Evolutionary conservation across 2,329 filamentous ascomycete species (phyloP), one percentile per base, ranked within the genome.

Genomic region (Diaporthe capsici): DNA sequence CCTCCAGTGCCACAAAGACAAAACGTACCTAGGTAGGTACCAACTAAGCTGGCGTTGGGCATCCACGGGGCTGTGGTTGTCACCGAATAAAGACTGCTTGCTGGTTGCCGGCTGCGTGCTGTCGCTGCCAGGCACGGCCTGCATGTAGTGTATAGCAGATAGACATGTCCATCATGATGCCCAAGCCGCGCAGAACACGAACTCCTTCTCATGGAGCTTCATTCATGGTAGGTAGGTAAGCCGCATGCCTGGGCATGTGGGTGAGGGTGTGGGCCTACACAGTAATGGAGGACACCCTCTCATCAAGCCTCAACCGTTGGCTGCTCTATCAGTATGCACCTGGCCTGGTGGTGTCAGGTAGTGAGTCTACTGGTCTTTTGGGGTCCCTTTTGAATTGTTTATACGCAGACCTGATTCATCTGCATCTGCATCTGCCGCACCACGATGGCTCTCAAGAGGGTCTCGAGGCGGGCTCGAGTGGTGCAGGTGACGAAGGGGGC

Each of bases 401-500:
- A 37, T 39, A 31, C 15, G 49, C 65, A 42, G 63, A 53, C n/a
- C 28, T 65, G 10, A 28, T 20, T 25, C 61, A 65, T n/a, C 61
- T 65, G 61, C 61, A 61, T 61, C 37, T 42, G 58, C 60, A 55
- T 39, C 47, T 68, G 65, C 49, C 34, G 65, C 65, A 51, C 47
- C n/a, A 5, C 25, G 15, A 70, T 51, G 49, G 31, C 47, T 53
- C 22, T 70, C 65, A 22, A 39, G 8, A 42, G n/a, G 49, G 65
- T 55, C 65, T 55, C 31, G 65, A 53, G 65, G 65, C 47, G 31
- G n/a, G 47, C 31, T 51, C 65, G 15, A 31, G 65, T 51, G 31
- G 65, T 31, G n/a, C 65, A 70, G 65, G 65, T 70, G 65, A 55
- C 49, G 31, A 42, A 70, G 65, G 47, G 34, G 49, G 47, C 65